Base-by-base conservation (phyloP, 2,329 filamentous ascomycete genomes). In the Claviceps sp. region DNA sequence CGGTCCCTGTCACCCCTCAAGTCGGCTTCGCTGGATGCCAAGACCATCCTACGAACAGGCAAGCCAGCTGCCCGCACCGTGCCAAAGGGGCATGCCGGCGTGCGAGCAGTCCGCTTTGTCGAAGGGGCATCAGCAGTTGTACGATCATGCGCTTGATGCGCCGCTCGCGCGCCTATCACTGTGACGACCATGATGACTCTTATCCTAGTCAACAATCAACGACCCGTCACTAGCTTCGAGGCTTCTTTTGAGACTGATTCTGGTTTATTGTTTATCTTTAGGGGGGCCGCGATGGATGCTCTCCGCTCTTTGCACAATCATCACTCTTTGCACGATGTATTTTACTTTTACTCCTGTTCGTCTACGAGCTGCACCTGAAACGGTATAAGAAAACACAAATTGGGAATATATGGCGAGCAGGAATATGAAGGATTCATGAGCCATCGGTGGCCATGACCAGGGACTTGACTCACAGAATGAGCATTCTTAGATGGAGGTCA, bases 1-100 rank as follows among this genome's bases (percentile, higher is more conserved):
- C 78, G 78, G 78, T 82, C 76, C 72, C 72, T 69, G 68, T 65
- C 67, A 67, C 69, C 72, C 64, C 62, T 69, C 51, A 64, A 65
- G 58, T 60, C 68, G 58, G 60, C 65, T 61, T 67, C 67, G 59
- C 62, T 64, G 53, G 64, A 70, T 64, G 64, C 62, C 54, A 73
- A 70, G 62, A 68, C 71, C 64, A 70, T 70, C 58, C 65, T 70
- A 56, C 70, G 68, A 64, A 72, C 70, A 60, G 66, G 65, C 65
- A 70, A 61, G 62, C 61, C 67, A 60, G 59, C 60, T 56, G 60
- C 59, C 60, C 62, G 61, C 57, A 57, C 56, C 56, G 64, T 66
- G 58, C 59, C 67, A 56, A 64, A 63, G 48, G 64, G 63, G 55
- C 67, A 68, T 58, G 61, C 64, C 57, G 68, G 68, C 58, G 54